These are phyloP conservation scores for Sugiyamaella mastotermitis DNA, from an alignment of 805 yeast genomes.

Conservation along the genomic window DNA sequence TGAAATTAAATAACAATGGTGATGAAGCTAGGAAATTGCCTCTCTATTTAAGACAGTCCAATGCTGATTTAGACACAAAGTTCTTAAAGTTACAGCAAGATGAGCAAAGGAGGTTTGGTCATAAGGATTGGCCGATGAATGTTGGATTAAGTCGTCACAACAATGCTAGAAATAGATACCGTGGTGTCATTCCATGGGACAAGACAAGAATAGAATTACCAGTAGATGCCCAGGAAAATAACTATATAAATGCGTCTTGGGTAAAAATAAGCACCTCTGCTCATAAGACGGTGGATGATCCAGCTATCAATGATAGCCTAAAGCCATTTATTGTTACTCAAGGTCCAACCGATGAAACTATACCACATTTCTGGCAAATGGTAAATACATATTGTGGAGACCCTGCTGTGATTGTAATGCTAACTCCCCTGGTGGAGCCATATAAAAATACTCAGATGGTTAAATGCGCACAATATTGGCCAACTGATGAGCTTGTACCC, in stretches of 20 bases:
- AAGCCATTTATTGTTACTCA: conserved; percentile 66
- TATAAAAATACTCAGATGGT: conserved; percentile 44
- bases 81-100: conserved; percentile 23
- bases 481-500: conserved; percentile 36
- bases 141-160: conserved; percentile 22
- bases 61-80: conserved; percentile 2
- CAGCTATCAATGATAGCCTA: neutral
- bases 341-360: conserved; percentile 74
- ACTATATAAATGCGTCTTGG: conserved; percentile 87
- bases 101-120: conserved; percentile 25
- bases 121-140: conserved; percentile 20
- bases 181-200: conserved; percentile 63
- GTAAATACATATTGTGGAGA: conserved; percentile 67
- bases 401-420: conserved; percentile 57
- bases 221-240: conserved; percentile 29
- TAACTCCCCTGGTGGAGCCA: conserved; percentile 67
- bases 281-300: neutral
- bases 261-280: conserved; percentile 26
- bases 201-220: conserved; percentile 45
- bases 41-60: conserved; percentile 8
- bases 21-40: too few relatives aligned
- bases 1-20: too few relatives aligned
- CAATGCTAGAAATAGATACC: conserved; percentile 47
- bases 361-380: conserved; percentile 81
- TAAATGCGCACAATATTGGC: conserved; percentile 85